Evolutionary conservation across 441 rosid species (phyloP).

Genomic region (Macaranga tanarius): DNA sequence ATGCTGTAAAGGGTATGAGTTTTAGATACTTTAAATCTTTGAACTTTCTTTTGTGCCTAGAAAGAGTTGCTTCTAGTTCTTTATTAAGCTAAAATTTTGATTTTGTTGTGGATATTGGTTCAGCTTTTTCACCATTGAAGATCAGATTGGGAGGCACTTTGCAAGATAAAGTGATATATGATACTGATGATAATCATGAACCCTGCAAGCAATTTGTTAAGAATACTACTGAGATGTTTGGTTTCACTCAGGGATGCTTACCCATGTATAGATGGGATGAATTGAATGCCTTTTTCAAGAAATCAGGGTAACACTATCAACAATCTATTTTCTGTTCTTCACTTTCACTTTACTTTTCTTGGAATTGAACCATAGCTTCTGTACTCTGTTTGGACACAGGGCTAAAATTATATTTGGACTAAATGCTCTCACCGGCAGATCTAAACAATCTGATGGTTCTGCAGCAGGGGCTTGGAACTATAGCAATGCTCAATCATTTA

Average conservation of each 20-base stretch:
- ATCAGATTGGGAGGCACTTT: slow-evolving; percentile 90
- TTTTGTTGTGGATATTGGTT: slow-evolving; percentile 10
- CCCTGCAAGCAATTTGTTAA: slow-evolving; percentile 62
- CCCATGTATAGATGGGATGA: slow-evolving; percentile 83
- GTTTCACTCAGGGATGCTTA: slow-evolving; percentile 77
- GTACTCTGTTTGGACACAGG: slow-evolving; percentile 36
- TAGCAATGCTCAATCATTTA: slow-evolving; percentile 74
- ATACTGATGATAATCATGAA: slow-evolving; percentile 47
- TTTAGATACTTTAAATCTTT: background rate
- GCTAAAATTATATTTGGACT: slow-evolving; percentile 81
- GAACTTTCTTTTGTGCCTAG: background rate
- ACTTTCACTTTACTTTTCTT: background rate
- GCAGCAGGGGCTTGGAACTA: slow-evolving; percentile 81
- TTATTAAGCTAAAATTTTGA: background rate
- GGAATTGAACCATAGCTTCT: background rate
- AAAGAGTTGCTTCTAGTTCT: background rate
- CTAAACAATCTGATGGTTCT: slow-evolving; percentile 42
- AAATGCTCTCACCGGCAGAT: slow-evolving; percentile 74
- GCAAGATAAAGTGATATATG: slow-evolving; percentile 83
- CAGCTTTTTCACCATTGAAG: slow-evolving; percentile 92
- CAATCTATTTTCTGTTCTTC: background rate
- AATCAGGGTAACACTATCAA: slow-evolving; percentile 50
- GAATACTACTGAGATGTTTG: slow-evolving; percentile 61
- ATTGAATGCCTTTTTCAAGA: slow-evolving; percentile 68
- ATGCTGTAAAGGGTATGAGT: slow-evolving; percentile 69